Evolutionary conservation across 768 basidiomycete species (phyloP), one percentile per base, ranked within the genome.

Genomic region (Russula earlei): DNA sequence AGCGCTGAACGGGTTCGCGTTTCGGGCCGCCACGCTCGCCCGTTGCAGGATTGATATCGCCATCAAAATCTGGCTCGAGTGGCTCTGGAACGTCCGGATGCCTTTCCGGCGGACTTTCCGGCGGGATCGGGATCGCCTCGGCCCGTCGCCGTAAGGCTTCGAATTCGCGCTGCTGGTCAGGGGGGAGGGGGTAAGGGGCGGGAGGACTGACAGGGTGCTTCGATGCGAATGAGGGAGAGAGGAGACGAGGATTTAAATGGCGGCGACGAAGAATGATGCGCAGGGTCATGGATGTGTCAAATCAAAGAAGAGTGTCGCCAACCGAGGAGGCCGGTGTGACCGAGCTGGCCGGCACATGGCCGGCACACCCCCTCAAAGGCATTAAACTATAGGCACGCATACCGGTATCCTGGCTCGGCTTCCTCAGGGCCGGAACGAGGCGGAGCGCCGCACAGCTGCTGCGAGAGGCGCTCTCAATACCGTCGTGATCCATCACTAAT

Each of bases 11-110:
- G 14, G 92, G 92, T 67, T 95, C 92, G 29, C 74, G 76, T 73
- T 93, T 94, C 20, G 92, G 92, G 0, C 92, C 92, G 0, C 88
- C 90, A 45, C 77, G 71, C 69, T 95, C 92, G 12, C 92, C 92
- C 2, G 92, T 95, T 2, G 62, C 62, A 1, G 91, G 92, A 63
- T 95, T 92, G 36, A 75, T 68, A 42, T 91, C 83, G 19, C 91
- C 92, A 55, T 86, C 81, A 63, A 92, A 93, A 62, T 87, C 84
- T 10, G 83, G 74, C 19, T 73, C 70, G 22, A 84, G 55, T 1
- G 82, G 79, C 15, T 68, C 67, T 22, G 76, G 80, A 0, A 85
- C 80, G 65, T 92, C 87, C 2, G 87, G 86, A 64, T 91, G 88
- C 42, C 80, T 64, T 2, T 79, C 76, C 2, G 71, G 64, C 31